A percentile compares a stretch with the other conserved stretches of the same genome.
These are phyloP conservation scores for Fistulifera solaris DNA, from an alignment of 108 stramenopile genomes.

Conservation along the genomic window DNA sequence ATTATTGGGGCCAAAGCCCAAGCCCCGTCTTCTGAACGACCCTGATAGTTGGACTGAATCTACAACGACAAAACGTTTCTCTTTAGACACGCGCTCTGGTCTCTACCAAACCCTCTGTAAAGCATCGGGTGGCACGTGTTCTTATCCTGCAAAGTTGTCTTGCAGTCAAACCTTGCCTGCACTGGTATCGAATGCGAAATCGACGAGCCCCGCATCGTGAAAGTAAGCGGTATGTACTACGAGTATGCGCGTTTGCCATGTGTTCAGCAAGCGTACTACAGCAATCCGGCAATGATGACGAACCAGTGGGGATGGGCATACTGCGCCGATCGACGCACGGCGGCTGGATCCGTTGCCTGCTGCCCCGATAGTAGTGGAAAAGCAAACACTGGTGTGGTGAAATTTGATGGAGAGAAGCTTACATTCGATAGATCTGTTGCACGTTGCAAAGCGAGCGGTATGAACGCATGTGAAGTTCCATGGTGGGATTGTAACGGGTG, in stretches of 20 bases:
- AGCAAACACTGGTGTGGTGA: no score
- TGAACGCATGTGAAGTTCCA: background rate
- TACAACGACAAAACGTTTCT: no score
- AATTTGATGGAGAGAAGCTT: no score
- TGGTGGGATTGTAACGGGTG: background rate
- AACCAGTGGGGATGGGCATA: no score
- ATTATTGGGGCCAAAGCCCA: constrained; percentile 24
- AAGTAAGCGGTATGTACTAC: constrained; percentile 39
- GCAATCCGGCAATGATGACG: constrained; percentile 11
- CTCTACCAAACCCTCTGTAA: constrained; percentile 33
- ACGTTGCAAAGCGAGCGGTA: background rate
- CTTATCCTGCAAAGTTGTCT: constrained; percentile 13
- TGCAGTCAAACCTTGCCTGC: constrained; percentile 27
- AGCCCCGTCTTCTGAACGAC: constrained; percentile 7
- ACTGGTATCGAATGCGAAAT: constrained; percentile 17
- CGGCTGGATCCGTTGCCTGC: constrained; percentile 15
- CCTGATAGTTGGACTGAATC: background rate
- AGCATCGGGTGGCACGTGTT: constrained; percentile 9
- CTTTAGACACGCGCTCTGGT: no score
- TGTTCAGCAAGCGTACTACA: constrained; percentile 43
- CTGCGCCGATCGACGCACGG: constrained; percentile 15
- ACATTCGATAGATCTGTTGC: background rate
- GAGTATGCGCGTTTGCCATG: constrained; percentile 48
- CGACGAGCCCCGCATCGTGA: constrained; percentile 28
- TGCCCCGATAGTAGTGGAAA: constrained; percentile 7